Percentiles rank a stretch among this genome's conserved stretches.
Evolutionary conservation across 2,329 filamentous ascomycete genomes (phyloP).

Genomic region (Colletotrichum trifolii): DNA sequence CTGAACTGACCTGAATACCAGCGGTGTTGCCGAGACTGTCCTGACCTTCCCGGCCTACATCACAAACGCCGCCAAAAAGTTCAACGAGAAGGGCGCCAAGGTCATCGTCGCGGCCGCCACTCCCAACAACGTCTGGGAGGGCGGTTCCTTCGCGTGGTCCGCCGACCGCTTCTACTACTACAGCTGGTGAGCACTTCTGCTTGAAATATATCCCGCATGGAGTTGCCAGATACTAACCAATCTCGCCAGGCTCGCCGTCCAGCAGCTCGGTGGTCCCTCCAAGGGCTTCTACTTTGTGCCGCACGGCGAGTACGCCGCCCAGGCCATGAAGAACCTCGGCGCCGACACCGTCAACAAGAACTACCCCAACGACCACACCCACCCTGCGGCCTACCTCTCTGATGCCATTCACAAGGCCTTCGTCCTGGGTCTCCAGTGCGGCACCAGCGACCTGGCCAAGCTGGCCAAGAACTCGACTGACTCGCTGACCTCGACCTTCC

Average conservation of each 20-base stretch:
- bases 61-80: conserved; percentile 63
- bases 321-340: conserved; percentile 63
- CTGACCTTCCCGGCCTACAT: conserved; percentile 71
- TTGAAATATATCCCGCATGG: not conserved
- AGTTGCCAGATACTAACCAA: not conserved
- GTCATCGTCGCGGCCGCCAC: conserved; percentile 70
- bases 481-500: conserved; percentile 43
- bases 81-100: conserved; percentile 67
- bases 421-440: conserved; percentile 64
- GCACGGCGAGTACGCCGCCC: conserved; percentile 68
- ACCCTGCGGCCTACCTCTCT: conserved; percentile 68
- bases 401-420: conserved; percentile 67
- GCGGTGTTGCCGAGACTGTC: conserved; percentile 63
- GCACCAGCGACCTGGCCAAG: conserved; percentile 52
- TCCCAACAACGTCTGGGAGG: conserved; percentile 69
- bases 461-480: conserved; percentile 46
- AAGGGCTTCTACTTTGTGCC: conserved; percentile 66
- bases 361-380: conserved; percentile 72
- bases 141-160: conserved; percentile 59
- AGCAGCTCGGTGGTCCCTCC: conserved; percentile 48
- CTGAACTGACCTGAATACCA: conserved; percentile 25
- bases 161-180: conserved; percentile 68
- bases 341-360: conserved; percentile 59
- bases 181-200: conserved; percentile 50
- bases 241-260: conserved; percentile 44